Evolutionary conservation across 495 filamentous ascomycete genomes (phyloP).

Genomic region (Aspergillus nidulans): DNA sequence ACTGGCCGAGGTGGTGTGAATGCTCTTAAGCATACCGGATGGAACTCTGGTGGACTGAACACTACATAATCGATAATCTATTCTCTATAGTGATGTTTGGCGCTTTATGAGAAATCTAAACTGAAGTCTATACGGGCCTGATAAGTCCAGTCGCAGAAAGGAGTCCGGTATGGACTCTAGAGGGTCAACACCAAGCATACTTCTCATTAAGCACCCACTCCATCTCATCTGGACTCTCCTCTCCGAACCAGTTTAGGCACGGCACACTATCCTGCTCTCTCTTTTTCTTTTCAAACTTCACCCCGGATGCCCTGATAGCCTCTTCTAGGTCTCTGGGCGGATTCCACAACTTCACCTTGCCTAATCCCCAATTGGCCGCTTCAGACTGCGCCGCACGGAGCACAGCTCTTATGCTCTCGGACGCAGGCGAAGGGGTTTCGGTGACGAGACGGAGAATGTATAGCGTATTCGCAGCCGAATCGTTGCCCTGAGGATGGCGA

Average conservation of each 20-base stretch:
- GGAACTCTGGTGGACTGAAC: too few relatives aligned
- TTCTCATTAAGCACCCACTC: constrained; percentile 8
- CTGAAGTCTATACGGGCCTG: too few relatives aligned
- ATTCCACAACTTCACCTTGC: neutral
- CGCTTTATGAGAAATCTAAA: too few relatives aligned
- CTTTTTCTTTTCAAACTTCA: neutral
- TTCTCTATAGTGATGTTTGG: too few relatives aligned
- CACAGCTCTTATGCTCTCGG: neutral
- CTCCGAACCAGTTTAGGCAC: neutral
- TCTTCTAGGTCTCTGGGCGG: neutral
- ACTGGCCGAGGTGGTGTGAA: too few relatives aligned
- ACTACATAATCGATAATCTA: too few relatives aligned
- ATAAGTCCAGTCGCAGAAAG: too few relatives aligned
- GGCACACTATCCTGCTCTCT: neutral
- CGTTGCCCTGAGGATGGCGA: neutral
- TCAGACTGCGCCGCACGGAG: constrained; percentile 1
- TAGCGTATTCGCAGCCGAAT: neutral
- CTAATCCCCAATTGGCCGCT: neutral
- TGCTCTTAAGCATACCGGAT: too few relatives aligned
- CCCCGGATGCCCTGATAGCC: neutral
- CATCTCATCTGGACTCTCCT: neutral
- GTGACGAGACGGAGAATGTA: constrained; percentile 2
- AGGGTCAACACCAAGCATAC: constrained; percentile 6
- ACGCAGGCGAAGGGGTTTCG: neutral
- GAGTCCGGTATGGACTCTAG: too few relatives aligned